Evolutionary conservation across 345 rosid genomes (phyloP).

Genomic region (Lepidium aucheri): DNA sequence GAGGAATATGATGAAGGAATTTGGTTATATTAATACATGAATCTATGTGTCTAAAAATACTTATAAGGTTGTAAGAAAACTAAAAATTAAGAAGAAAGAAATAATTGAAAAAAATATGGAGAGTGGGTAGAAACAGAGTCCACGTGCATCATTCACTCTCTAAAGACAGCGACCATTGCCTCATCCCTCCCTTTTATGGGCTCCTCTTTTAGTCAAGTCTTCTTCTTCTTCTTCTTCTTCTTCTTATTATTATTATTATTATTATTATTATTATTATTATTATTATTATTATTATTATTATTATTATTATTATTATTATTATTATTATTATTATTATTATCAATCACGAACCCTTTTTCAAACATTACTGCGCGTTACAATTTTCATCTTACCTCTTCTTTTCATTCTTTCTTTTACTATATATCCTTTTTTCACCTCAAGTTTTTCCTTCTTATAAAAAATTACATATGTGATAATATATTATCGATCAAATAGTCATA

Average conservation of each 20-base stretch:
- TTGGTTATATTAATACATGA: neutral
- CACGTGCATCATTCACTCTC: constrained; percentile 35
- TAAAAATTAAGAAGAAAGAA: neutral
- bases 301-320: too few relatives aligned
- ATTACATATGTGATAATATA: too few relatives aligned
- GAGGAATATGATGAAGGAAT: constrained; percentile 3
- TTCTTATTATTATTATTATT: too few relatives aligned
- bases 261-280: too few relatives aligned
- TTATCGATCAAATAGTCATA: too few relatives aligned
- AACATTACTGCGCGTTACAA: constrained; percentile 12
- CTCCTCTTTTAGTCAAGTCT: constrained; percentile 22
- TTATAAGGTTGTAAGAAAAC: constrained; percentile 21
- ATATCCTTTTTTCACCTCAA: too few relatives aligned
- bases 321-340: too few relatives aligned
- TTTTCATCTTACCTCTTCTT: neutral
- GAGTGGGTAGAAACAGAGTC: constrained; percentile 26
- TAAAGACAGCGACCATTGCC: constrained; percentile 28
- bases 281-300: too few relatives aligned
- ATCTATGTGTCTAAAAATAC: constrained; percentile 15
- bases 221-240: constrained; percentile 10
- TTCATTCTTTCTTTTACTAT: too few relatives aligned
- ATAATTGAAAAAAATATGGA: neutral
- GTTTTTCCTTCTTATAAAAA: neutral
- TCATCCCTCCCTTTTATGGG: constrained; percentile 6
- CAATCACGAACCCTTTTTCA: constrained; percentile 18